Base-by-base conservation (phyloP, 75 land plant species). In the Sequoia sempervirens region DNA sequence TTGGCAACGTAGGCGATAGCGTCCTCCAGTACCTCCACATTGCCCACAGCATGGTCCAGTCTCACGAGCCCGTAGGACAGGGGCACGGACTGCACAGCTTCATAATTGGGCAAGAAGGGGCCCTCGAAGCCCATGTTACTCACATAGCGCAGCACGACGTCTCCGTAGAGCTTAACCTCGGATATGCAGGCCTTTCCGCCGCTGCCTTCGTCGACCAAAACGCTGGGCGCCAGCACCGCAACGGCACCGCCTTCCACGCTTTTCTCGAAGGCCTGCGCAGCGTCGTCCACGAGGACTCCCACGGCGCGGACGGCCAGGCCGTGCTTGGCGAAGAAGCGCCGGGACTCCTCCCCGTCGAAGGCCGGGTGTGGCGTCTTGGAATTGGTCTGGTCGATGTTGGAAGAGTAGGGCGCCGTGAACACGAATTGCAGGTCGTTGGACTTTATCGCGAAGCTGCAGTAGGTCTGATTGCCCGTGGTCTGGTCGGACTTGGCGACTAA, bases 41-140 rank as follows among this genome's bases (percentile, higher is more conserved):
- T 98, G 38, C 98, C 99, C 1, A 96, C 99, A 1, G 96, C 96
- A 84, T 98, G 98, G 72, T 96, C 98, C 4, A 98, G 89, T 74
- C 99, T 81, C 70, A 88, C 83, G 18, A 96, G 76, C 23, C 98
- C 98, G 81, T 80, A 93, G 36, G 94, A 90, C 74, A 91, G 23
- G 1, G 86, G 87, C 3, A 20, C 81, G 2, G 88, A 75, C 6
- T 93, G 89, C 40, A 91, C 82, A 41, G 83, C 79, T 84, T 91
- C 94, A 82, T 94, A 98, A 26, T 95, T 93, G 1, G 99, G 98
- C 10, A 98, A 75, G 84, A 98, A 96, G 4, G 93, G 50, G 36
- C 93, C 92, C 38, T 54, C 34, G 75, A 41, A 89, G 1, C 88
- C 95, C 5, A 82, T 72, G 46, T 72, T 87, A 84, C 94, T 93